phyloP scores from a whole-genome alignment of 441 rosid species.

The Biscutella auriculata region DNA sequence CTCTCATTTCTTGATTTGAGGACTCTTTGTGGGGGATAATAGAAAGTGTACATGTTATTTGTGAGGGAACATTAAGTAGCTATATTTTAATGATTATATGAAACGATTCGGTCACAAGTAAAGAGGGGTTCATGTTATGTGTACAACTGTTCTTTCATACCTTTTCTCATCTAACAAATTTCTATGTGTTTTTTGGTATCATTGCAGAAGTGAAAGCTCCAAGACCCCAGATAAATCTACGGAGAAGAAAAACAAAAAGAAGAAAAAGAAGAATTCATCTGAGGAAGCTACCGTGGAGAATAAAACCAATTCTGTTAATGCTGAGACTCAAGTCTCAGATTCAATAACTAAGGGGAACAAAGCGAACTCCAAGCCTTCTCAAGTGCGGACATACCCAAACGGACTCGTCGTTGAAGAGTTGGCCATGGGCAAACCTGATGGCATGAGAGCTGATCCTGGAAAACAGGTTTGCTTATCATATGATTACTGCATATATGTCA shows the following conservation, averaged over 20 bases:
- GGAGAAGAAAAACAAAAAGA: conserved; percentile 51
- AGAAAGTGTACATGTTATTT: neutral
- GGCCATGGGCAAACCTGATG: conserved; percentile 77
- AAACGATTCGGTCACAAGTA: neutral
- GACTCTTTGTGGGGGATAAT: neutral
- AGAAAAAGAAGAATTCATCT: conserved; percentile 40
- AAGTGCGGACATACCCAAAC: conserved; percentile 55
- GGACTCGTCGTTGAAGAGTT: conserved; percentile 81
- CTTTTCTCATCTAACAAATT: neutral
- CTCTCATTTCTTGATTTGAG: neutral
- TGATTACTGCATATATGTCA: neutral
- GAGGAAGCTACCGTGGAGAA: conserved; percentile 29
- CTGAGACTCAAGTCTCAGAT: conserved; percentile 28
- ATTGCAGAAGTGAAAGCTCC: conserved; percentile 14
- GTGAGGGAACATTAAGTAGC: neutral
- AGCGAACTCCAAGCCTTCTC: conserved; percentile 40
- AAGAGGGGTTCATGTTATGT: neutral
- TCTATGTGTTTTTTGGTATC: neutral
- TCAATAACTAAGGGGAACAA: too few relatives aligned
- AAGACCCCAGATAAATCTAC: conserved; percentile 28
- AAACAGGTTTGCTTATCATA: conserved; percentile 33
- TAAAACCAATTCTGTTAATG: conserved; percentile 21
- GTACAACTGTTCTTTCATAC: neutral
- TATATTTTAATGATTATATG: neutral
- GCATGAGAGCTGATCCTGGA: conserved; percentile 76